phyloP scores from a whole-genome alignment of 257 asterid species.

The Voacanga thouarsii region DNA sequence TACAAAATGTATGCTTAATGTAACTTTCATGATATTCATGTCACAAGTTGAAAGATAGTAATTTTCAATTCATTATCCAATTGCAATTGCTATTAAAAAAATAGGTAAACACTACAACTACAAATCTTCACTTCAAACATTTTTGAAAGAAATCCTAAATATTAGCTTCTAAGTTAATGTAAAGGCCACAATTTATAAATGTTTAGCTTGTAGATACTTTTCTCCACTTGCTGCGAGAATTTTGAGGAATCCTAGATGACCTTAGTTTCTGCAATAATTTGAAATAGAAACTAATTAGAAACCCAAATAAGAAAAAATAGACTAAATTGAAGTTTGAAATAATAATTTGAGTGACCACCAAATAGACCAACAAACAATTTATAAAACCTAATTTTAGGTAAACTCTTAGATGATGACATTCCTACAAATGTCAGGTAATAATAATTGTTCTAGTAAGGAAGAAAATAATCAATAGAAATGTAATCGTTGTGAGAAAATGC shows the following conservation, averaged over 20 bases:
- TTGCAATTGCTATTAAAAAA: too few relatives aligned
- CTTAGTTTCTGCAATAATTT: constrained; percentile 52
- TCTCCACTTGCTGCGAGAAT: constrained; percentile 49
- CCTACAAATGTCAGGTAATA: not conserved
- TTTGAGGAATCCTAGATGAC: constrained; percentile 16
- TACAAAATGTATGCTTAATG: too few relatives aligned
- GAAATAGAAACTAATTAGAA: not conserved
- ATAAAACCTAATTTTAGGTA: not conserved
- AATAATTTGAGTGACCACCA: not conserved
- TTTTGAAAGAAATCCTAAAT: constrained; percentile 20
- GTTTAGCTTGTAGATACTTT: constrained; percentile 47
- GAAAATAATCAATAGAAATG: not conserved
- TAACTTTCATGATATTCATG: too few relatives aligned
- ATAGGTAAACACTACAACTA: too few relatives aligned
- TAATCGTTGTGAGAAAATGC: not conserved
- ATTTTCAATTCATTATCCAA: too few relatives aligned
- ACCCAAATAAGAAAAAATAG: not conserved
- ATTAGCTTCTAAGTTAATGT: constrained; percentile 60
- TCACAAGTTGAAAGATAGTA: too few relatives aligned
- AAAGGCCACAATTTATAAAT: constrained; percentile 42
- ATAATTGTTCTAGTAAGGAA: not conserved
- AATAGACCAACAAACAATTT: not conserved
- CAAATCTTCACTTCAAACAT: too few relatives aligned
- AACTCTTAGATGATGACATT: not conserved
- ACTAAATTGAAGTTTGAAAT: not conserved